phyloP scores from a whole-genome alignment of 2,329 filamentous ascomycete species.

The Lecanicillium sp. region DNA sequence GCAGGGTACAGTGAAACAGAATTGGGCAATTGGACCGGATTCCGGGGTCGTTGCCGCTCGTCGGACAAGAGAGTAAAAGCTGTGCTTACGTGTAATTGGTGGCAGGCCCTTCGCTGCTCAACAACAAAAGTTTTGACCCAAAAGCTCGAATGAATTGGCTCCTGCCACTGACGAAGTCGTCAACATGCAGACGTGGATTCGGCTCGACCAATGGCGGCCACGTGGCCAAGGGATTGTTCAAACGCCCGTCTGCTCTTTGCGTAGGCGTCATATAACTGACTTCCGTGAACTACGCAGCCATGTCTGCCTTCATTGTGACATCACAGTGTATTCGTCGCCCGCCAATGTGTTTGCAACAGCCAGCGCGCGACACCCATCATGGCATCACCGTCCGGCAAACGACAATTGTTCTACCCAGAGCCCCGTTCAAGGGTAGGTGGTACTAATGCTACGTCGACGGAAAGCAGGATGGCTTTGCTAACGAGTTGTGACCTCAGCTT shows the following conservation, averaged over 20 bases:
- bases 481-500: conserved; percentile 1
- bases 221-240: background rate
- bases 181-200: too few species aligned
- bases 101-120: background rate
- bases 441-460: background rate
- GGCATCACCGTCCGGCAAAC: conserved; percentile 1
- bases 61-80: too few species aligned
- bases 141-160: too few species aligned
- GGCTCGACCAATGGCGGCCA: too few species aligned
- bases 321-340: background rate
- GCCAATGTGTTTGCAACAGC: too few species aligned
- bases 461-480: conserved; percentile 1
- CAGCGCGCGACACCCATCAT: background rate
- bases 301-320: background rate
- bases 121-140: background rate
- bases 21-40: background rate
- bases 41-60: background rate
- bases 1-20: background rate
- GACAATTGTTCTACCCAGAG: conserved; percentile 6
- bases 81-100: background rate
- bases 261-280: conserved; percentile 4
- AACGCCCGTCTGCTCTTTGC: background rate
- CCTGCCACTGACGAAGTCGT: too few species aligned
- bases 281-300: too few species aligned
- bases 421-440: conserved; percentile 3